Percentiles rank a stretch among this genome's conserved stretches.
Evolutionary conservation across 805 yeast species (phyloP).

Genomic region (Candida glaebosa): DNA sequence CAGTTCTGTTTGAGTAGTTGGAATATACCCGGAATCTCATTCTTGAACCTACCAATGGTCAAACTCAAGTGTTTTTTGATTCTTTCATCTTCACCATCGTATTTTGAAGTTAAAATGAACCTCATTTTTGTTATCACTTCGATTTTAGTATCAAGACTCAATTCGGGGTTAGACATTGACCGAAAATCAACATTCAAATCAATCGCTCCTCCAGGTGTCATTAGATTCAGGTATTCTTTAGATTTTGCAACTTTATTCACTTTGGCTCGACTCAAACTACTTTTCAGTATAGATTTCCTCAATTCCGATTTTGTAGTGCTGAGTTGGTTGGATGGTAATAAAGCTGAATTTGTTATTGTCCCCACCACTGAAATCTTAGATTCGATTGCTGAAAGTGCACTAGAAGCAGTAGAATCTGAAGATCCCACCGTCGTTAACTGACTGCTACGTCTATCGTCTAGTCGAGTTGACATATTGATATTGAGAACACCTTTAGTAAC

Average conservation of each 20-base stretch:
- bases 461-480: not conserved
- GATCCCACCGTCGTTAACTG: not conserved
- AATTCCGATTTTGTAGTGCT: not conserved
- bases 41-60: not conserved
- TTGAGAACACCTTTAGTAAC: not conserved
- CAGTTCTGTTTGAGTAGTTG: not conserved
- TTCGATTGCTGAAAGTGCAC: not conserved
- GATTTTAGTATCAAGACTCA: not conserved
- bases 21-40: not conserved
- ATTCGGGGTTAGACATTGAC: not conserved
- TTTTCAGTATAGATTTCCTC: not conserved
- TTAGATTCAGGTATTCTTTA: too few species aligned
- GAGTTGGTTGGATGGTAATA: not conserved
- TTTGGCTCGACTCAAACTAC: not conserved
- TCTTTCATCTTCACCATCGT: slow-evolving; percentile 5
- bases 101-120: slow-evolving; percentile 8
- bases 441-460: not conserved
- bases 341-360: not conserved
- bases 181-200: not conserved
- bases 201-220: not conserved
- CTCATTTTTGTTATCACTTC: slow-evolving; percentile 7
- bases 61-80: not conserved
- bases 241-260: not conserved
- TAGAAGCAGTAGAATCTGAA: not conserved
- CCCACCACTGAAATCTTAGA: not conserved